Percentiles rank a stretch among this genome's conserved stretches.
Conservation (phyloP, 2,329 filamentous ascomycete species). For the Colletotrichum nymphaeae region DNA sequence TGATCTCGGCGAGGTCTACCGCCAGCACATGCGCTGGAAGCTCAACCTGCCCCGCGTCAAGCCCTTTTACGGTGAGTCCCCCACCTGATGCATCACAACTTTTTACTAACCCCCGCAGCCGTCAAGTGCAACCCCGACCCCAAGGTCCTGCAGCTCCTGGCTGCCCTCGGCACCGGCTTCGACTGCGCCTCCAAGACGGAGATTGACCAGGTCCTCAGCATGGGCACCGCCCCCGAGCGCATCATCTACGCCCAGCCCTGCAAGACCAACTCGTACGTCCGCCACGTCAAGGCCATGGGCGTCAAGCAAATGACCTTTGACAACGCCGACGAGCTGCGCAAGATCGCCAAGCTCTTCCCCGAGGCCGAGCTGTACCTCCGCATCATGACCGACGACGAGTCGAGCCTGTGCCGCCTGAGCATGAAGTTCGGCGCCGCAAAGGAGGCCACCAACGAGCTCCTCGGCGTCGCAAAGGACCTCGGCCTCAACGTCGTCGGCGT, state of each 20-base stretch:
- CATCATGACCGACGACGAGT: slow-evolving; percentile 96
- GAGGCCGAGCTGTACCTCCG: slow-evolving; percentile 92
- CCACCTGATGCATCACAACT: no score
- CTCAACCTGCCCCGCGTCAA: slow-evolving; percentile 90
- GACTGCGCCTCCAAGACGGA: slow-evolving; percentile 98
- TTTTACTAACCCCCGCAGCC: slow-evolving; percentile 60
- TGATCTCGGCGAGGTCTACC: slow-evolving; percentile 97
- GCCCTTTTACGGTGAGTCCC: slow-evolving; percentile 87
- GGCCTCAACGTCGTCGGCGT: slow-evolving; percentile 93
- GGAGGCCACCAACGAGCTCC: slow-evolving; percentile 81
- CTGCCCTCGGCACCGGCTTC: slow-evolving; percentile 91
- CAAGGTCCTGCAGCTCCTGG: slow-evolving; percentile 87
- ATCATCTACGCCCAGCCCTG: slow-evolving; percentile 99
- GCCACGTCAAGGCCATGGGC: slow-evolving; percentile 84
- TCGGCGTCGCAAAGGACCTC: slow-evolving; percentile 83
- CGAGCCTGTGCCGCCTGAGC: slow-evolving; percentile 92
- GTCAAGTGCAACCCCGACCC: slow-evolving; percentile 99
- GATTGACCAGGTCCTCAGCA: slow-evolving; percentile 88
- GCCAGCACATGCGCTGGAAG: slow-evolving; percentile 99
- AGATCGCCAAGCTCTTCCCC: slow-evolving; percentile 93
- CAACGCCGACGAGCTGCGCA: slow-evolving; percentile 97
- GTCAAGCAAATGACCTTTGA: slow-evolving; percentile 99
- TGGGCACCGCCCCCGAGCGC: slow-evolving; percentile 86
- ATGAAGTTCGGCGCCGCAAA: slow-evolving; percentile 96
- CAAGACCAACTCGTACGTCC: slow-evolving; percentile 98